These are phyloP conservation scores for Polytrichum commune DNA, from an alignment of 225 moss, liverwort and hornwort genomes.

Conservation along the genomic window DNA sequence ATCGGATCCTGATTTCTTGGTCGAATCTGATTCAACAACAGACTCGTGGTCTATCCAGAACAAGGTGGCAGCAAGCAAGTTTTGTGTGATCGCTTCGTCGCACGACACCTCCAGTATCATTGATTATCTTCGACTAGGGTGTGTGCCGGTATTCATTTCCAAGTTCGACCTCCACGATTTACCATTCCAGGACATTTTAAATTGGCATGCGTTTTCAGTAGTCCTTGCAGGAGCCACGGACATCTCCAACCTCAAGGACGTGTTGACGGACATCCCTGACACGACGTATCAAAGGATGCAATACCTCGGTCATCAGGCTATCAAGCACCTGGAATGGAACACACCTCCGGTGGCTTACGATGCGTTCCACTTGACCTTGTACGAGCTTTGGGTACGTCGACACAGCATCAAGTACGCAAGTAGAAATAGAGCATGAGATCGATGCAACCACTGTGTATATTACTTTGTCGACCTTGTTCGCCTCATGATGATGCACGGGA, in stretches of 20 bases:
- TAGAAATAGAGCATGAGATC: conserved; percentile 3
- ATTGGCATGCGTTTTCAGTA: conserved; percentile 67
- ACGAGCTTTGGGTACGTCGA: conserved; percentile 84
- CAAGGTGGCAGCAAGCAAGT: conserved; percentile 52
- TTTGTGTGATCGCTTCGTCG: conserved; percentile 55
- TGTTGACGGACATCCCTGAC: conserved; percentile 28
- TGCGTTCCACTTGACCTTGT: conserved; percentile 73
- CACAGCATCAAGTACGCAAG: conserved; percentile 74
- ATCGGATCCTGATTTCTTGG: conserved; percentile 31
- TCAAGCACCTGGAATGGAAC: conserved; percentile 82
- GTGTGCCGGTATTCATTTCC: conserved; percentile 74
- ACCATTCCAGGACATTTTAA: conserved; percentile 75
- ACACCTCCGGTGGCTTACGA: conserved; percentile 63
- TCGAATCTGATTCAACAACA: conserved; percentile 30
- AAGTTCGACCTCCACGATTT: conserved; percentile 51
- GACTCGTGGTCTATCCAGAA: conserved; percentile 27
- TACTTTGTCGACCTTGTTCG: no score
- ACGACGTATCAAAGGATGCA: conserved; percentile 60
- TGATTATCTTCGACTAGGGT: conserved; percentile 59
- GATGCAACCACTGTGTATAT: no score
- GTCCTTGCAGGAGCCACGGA: conserved; percentile 38
- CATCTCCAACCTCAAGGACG: conserved; percentile 26
- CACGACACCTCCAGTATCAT: conserved; percentile 45
- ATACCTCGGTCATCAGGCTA: conserved; percentile 57
- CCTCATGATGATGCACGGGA: no score